phyloP scores from a whole-genome alignment of 305 asterid genomes.

The Andrographis paniculata region DNA sequence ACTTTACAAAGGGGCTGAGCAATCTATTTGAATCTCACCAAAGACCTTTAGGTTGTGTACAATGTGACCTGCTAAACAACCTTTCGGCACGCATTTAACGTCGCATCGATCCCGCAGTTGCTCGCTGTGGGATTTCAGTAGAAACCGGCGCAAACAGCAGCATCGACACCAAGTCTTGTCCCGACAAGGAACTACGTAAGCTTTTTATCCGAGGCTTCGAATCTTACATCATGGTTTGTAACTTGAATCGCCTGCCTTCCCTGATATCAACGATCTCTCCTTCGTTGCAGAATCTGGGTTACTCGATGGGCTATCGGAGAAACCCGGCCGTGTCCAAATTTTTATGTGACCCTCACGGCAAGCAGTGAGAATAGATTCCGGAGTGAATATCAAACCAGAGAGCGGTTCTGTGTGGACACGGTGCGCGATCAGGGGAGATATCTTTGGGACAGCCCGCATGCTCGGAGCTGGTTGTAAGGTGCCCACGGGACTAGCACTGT shows the following conservation, averaged over 20 bases:
- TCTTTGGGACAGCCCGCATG: slow-evolving; percentile 80
- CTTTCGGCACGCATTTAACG: slow-evolving; percentile 25
- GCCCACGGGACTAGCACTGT: slow-evolving; percentile 66
- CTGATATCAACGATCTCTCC: slow-evolving; percentile 39
- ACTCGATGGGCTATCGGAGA: slow-evolving; percentile 45
- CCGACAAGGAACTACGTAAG: slow-evolving; percentile 9
- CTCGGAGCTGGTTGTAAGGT: slow-evolving; percentile 85
- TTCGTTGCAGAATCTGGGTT: slow-evolving; percentile 54
- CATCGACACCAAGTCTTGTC: slow-evolving; percentile 17
- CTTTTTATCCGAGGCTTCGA: slow-evolving; percentile 13
- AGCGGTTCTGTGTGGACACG: slow-evolving; percentile 96
- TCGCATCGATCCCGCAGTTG: slow-evolving; percentile 26
- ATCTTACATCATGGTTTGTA: slow-evolving; percentile 41
- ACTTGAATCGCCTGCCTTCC: slow-evolving; percentile 39
- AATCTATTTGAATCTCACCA: too few relatives aligned
- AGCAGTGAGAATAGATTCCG: slow-evolving; percentile 73
- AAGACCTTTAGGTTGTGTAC: too few relatives aligned
- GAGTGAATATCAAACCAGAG: slow-evolving; percentile 77
- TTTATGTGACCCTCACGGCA: slow-evolving; percentile 93
- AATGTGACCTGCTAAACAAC: slow-evolving; percentile 34
- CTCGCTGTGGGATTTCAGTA: slow-evolving; percentile 23
- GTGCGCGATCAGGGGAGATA: slow-evolving; percentile 76
- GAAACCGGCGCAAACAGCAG: slow-evolving; percentile 24
- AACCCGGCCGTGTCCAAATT: slow-evolving; percentile 85
- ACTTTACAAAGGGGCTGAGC: slow-evolving; percentile 42